Conservation (phyloP, 495 filamentous ascomycete species). For the Hypoxylon rickii region DNA sequence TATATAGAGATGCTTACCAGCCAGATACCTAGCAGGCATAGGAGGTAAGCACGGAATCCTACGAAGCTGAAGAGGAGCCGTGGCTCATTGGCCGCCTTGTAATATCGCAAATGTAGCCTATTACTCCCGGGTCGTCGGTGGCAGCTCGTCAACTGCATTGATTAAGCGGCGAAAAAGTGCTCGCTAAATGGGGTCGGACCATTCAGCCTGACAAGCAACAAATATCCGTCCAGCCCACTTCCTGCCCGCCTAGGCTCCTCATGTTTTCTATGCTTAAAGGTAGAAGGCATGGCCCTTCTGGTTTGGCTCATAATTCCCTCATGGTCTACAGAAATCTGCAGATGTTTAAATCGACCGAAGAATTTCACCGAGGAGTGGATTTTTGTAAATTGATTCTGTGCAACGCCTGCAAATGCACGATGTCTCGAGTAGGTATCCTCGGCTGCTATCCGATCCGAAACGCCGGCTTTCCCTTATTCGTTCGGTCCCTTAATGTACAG, state of each 20-base stretch:
- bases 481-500: conserved; percentile 27
- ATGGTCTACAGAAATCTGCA: conserved; percentile 1
- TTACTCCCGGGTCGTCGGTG: not conserved
- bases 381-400: conserved; percentile 16
- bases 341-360: conserved; percentile 23
- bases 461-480: conserved; percentile 20
- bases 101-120: not conserved
- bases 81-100: conserved; percentile 27
- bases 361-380: conserved; percentile 34
- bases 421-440: conserved; percentile 13
- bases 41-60: not conserved
- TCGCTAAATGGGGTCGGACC: conserved; percentile 13
- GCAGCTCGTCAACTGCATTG: conserved; percentile 17
- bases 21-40: not conserved
- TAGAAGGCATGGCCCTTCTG: too few relatives aligned
- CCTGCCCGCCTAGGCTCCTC: too few relatives aligned
- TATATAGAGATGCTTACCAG: too few relatives aligned
- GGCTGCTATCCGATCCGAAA: conserved; percentile 29
- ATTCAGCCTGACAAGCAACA: conserved; percentile 29
- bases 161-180: conserved; percentile 18
- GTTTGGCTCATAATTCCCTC: conserved; percentile 30
- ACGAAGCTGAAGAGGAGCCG: conserved; percentile 14
- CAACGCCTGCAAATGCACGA: conserved; percentile 27
- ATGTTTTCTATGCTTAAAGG: too few relatives aligned
- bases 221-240: conserved; percentile 24